Evolutionary conservation across 2,329 filamentous ascomycete genomes (phyloP), one percentile per base, ranked within the genome.

Genomic region (Penicillium nordicum): DNA sequence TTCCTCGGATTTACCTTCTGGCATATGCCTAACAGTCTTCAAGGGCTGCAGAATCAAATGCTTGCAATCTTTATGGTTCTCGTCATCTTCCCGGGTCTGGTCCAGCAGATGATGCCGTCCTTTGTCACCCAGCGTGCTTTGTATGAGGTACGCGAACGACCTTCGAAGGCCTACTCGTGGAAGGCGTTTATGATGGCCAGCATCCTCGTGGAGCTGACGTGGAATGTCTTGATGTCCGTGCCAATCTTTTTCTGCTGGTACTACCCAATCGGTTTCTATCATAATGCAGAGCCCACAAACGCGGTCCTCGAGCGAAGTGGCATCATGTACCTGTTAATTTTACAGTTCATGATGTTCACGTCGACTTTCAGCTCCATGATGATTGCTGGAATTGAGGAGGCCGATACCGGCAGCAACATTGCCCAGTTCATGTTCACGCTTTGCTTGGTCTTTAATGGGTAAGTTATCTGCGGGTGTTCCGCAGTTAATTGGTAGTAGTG

Each of bases 11-110:
- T 92, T 72, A 87, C 88, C 57, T 92, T 94, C 76, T 90, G 84
- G 81, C 81, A 84, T 23, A 87, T 88, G 5, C 82, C 83, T 16
- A 87, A 88, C 74, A 86, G 84, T 41, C 82, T 88, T 43, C 89
- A 92, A 72, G 91, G 90, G 57, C 78, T 94, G n/a, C 89, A 92
- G 74, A 94, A 94, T 76, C 88, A 94, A 69, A 90, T 92, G 84
- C 94, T 94, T 67, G 82, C 86, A 69, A 88, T 96, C 63, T 95
- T 94, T 82, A 89, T 93, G 81, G 76, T 92, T 37, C 77, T 88
- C 14, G 90, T 87, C 47, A 84, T 95, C 69, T 95, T 96, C 69
- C 88, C 88, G 49, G 76, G 77, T 60, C 62, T 78, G 38, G 71
- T 76, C 16, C 75, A 78, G 55, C 75, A 84, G 62, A 84, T 85